Evolutionary conservation across 1,284 basidiomycete species (phyloP).

Genomic region (Somion occarium): DNA sequence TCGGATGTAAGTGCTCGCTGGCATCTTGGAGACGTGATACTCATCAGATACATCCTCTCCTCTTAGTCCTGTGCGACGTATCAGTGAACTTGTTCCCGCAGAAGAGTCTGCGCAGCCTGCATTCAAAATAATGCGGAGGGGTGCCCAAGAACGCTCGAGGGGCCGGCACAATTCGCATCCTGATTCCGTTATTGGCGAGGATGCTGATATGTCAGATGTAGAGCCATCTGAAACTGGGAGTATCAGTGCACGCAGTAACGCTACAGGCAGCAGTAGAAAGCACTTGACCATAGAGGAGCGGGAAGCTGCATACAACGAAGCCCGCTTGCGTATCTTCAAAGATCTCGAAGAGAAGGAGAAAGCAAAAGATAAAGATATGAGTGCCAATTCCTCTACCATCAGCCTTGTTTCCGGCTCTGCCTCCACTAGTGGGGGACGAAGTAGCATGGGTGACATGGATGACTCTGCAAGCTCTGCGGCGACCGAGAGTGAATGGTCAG

Average conservation of each 20-base stretch:
- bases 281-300: conserved; percentile 74
- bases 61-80: conserved; percentile 58
- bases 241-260: conserved; percentile 58
- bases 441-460: conserved; percentile 56
- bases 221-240: conserved; percentile 79
- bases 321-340: conserved; percentile 79
- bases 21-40: too few species aligned
- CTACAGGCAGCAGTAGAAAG: conserved; percentile 58
- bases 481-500: conserved; percentile 78
- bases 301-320: conserved; percentile 79
- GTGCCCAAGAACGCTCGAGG: conserved; percentile 41
- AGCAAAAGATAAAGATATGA: conserved; percentile 69
- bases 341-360: conserved; percentile 71
- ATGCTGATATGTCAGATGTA: conserved; percentile 67
- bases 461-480: conserved; percentile 64
- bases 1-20: conserved; percentile 53
- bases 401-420: conserved; percentile 65
- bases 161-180: conserved; percentile 47
- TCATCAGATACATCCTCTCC: conserved; percentile 6
- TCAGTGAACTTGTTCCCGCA: conserved; percentile 75
- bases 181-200: conserved; percentile 65
- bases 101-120: conserved; percentile 64
- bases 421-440: conserved; percentile 52
- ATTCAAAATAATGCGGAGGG: conserved; percentile 80
- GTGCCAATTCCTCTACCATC: conserved; percentile 68